Evolutionary conservation across 2,329 filamentous ascomycete species (phyloP).

Genomic region (Penicillium sp.): DNA sequence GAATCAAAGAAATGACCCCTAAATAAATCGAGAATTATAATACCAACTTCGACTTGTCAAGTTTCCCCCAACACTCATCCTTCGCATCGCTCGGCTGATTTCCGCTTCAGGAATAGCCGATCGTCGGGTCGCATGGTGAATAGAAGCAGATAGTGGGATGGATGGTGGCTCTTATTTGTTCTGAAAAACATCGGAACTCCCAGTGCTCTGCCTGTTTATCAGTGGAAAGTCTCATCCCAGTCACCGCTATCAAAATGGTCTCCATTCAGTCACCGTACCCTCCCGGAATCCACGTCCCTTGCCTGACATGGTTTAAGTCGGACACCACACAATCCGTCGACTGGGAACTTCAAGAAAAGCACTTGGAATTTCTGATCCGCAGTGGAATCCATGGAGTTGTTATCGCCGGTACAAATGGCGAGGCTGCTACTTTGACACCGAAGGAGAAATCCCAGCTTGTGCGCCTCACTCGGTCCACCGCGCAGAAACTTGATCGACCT

Average conservation of each 20-base stretch:
- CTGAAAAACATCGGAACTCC: not conserved
- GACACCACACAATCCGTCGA: slow-evolving; percentile 58
- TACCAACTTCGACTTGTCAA: too few relatives aligned
- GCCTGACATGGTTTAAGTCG: slow-evolving; percentile 59
- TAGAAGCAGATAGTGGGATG: not conserved
- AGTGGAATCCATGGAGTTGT: slow-evolving; percentile 58
- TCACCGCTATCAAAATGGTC: slow-evolving; percentile 5
- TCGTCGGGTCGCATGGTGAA: not conserved
- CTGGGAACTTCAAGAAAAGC: slow-evolving; percentile 58
- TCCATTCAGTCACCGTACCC: slow-evolving; percentile 13
- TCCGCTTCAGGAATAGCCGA: slow-evolving; percentile 9
- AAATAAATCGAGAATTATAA: too few relatives aligned
- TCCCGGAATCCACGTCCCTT: slow-evolving; percentile 60
- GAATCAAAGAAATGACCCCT: too few relatives aligned
- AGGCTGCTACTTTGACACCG: slow-evolving; percentile 47
- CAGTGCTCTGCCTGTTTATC: not conserved
- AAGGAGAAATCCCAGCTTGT: slow-evolving; percentile 48
- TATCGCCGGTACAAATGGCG: slow-evolving; percentile 52
- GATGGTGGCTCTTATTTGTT: not conserved
- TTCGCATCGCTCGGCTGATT: slow-evolving; percentile 10
- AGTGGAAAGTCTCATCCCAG: not conserved
- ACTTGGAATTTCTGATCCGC: slow-evolving; percentile 58
- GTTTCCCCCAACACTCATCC: too few relatives aligned
- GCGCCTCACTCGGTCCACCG: slow-evolving; percentile 43
- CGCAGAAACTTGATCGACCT: slow-evolving; percentile 35